These are phyloP conservation scores for Tolypocladium ovalisporum DNA, from an alignment of 2,329 filamentous ascomycete species.

Conservation along the genomic window DNA sequence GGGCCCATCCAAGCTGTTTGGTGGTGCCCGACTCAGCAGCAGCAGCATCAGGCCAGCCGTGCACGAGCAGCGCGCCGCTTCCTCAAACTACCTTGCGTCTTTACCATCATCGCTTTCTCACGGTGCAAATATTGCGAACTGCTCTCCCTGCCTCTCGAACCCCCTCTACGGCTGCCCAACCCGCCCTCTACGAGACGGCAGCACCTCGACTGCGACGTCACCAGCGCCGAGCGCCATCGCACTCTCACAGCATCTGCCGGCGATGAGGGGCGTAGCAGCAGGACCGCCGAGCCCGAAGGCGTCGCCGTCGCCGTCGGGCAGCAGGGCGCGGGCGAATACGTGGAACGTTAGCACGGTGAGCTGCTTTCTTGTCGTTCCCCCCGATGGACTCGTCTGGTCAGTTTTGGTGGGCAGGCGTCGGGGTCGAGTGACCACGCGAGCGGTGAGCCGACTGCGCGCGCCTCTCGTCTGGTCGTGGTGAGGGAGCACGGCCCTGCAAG, in stretches of 20 bases:
- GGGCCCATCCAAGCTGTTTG: neutral
- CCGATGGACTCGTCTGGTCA: neutral
- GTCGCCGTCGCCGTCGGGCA: conserved; percentile 13
- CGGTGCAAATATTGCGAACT: neutral
- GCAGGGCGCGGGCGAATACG: conserved; percentile 23
- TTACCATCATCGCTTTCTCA: neutral
- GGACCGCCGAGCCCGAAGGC: conserved; percentile 18
- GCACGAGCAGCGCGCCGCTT: neutral
- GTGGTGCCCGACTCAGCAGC: neutral
- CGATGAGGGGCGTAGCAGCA: conserved; percentile 23
- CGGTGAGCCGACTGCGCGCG: neutral
- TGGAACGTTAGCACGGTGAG: conserved; percentile 31
- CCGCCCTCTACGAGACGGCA: neutral
- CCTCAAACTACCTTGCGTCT: neutral
- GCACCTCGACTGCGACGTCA: neutral
- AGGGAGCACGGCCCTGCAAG: neutral
- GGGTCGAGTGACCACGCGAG: neutral
- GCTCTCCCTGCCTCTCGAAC: neutral
- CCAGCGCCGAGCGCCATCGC: neutral
- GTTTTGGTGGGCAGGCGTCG: neutral
- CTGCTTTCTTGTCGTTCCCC: neutral
- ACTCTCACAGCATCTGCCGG: conserved; percentile 1
- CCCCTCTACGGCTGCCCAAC: neutral
- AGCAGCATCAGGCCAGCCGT: neutral
- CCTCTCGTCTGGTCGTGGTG: too few species aligned